Evolutionary conservation across 192 early-diverging fungal genomes (phyloP), one percentile per base, ranked within the genome.

Genomic region (Chytriomyces hyalinus): DNA sequence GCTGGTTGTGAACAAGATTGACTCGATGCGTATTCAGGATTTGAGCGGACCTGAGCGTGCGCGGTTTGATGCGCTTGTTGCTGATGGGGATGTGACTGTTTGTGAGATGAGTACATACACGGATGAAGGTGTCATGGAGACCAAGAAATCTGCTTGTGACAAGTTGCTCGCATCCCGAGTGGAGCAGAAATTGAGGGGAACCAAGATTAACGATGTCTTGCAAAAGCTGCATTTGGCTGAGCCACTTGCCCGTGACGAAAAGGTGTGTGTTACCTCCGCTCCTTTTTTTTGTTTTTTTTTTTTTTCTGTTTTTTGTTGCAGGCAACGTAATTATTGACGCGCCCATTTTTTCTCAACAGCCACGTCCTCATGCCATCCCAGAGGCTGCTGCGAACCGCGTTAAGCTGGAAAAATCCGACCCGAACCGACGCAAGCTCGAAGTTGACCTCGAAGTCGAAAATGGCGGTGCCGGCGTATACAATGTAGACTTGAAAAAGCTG

Each of bases 381-480:
- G 91, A 89, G 24, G 86, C 81, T 2, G 93, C 90, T 11, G 82
- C 85, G 8, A 86, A 84, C 78, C 88, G 91, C 76, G 69, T 86
- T 83, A 92, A 91, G 84, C 95, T 90, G 81, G 94, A 96, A 61
- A 62, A 79, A 45, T 87, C 87, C 43, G 96, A 98, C 78, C 94
- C 95, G 73, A 91, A 93, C 68, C 90, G 95, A 53, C 88, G 84
- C 62, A 86, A 85, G 63, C 89, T 98, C n/a, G 98, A 95, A 85
- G 91, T 91, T 70, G 97, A 99, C 79, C 74, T 99, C 43, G 98
- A 99, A 87, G 73, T 81, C 1, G 93, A 94, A 73, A 81, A 87
- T 47, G 98, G 98, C 65, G 98, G 98, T 59, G 91, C 98, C 36
- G 98, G 98, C 83, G 96, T 99, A 6, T 99, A 92, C 90, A 96